phyloP scores from a whole-genome alignment of 345 rosid genomes.

The Populus nigra region DNA sequence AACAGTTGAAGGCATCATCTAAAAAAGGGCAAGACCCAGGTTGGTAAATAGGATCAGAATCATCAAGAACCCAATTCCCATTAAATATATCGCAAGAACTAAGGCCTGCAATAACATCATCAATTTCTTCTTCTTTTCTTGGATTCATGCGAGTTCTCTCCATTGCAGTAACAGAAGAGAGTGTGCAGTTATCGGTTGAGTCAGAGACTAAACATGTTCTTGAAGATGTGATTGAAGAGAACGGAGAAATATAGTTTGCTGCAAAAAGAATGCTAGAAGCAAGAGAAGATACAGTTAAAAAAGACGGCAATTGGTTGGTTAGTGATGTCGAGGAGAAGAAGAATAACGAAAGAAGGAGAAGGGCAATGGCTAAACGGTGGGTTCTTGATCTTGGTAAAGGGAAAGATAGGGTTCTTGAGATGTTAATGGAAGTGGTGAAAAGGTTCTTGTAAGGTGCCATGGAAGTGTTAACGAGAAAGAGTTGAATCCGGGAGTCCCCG shows the following conservation, averaged over 20 bases:
- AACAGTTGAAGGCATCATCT: constrained; percentile 57
- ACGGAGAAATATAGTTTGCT: constrained; percentile 44
- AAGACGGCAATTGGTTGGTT: constrained; percentile 29
- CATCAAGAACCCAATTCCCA: constrained; percentile 59
- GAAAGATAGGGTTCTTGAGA: constrained; percentile 24
- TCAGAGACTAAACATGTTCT: constrained; percentile 41
- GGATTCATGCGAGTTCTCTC: constrained; percentile 26
- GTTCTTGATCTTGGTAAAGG: constrained; percentile 29
- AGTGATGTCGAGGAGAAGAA: constrained; percentile 44
- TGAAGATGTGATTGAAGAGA: constrained; percentile 44
- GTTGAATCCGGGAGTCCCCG: not conserved
- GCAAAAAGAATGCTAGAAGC: constrained; percentile 51
- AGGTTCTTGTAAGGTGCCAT: constrained; percentile 35
- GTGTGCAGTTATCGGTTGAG: constrained; percentile 39
- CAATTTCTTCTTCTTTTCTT: constrained; percentile 23
- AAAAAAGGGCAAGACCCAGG: constrained; percentile 62
- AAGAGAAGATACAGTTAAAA: constrained; percentile 37
- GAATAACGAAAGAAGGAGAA: constrained; percentile 48
- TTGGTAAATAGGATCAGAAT: constrained; percentile 43
- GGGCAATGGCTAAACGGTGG: constrained; percentile 34
- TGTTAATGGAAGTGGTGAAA: constrained; percentile 2
- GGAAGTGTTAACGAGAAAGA: not conserved
- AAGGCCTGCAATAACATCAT: constrained; percentile 17
- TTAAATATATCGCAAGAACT: constrained; percentile 62
- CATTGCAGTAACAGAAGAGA: constrained; percentile 36